These are phyloP conservation scores for Hortaea sp. DNA, from an alignment of 2,329 filamentous ascomycete species.

Conservation along the genomic window DNA sequence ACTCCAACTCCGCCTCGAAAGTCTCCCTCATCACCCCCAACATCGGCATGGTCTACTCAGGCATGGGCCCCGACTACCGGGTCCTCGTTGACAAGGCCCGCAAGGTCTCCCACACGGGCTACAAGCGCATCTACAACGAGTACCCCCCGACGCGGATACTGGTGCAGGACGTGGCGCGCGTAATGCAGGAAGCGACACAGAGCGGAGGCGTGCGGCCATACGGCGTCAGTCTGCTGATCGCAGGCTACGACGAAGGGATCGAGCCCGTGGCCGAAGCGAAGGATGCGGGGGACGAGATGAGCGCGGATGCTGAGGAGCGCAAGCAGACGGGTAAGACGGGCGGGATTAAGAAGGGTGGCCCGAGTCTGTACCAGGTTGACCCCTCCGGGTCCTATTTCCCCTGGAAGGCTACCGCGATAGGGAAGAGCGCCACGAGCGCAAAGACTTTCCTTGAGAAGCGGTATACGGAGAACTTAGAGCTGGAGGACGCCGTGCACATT, in stretches of 20 bases:
- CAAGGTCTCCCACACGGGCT: slow-evolving; percentile 94
- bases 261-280: slow-evolving; percentile 68
- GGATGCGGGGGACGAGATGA: slow-evolving; percentile 42
- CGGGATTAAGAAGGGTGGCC: slow-evolving; percentile 88
- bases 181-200: slow-evolving; percentile 98
- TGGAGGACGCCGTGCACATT: slow-evolving; percentile 98
- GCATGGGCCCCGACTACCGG: slow-evolving; percentile 98
- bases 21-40: slow-evolving; percentile 96
- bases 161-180: slow-evolving; percentile 92
- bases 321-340: slow-evolving; percentile 81
- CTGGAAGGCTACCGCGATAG: slow-evolving; percentile 98
- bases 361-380: slow-evolving; percentile 97
- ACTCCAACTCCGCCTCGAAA: slow-evolving; percentile 89
- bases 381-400: slow-evolving; percentile 98
- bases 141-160: slow-evolving; percentile 99
- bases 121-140: slow-evolving; percentile 99
- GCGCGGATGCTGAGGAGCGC: slow-evolving; percentile 36
- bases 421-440: slow-evolving; percentile 94
- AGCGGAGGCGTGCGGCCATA: slow-evolving; percentile 95
- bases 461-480: slow-evolving; percentile 91
- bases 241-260: slow-evolving; percentile 95
- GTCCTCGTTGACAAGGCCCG: slow-evolving; percentile 95
- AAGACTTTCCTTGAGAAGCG: slow-evolving; percentile 99
- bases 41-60: slow-evolving; percentile 99
- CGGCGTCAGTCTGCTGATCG: slow-evolving; percentile 88